Conservation (phyloP, 768 basidiomycete genomes). For the Leucocoprinus birnbaumii region DNA sequence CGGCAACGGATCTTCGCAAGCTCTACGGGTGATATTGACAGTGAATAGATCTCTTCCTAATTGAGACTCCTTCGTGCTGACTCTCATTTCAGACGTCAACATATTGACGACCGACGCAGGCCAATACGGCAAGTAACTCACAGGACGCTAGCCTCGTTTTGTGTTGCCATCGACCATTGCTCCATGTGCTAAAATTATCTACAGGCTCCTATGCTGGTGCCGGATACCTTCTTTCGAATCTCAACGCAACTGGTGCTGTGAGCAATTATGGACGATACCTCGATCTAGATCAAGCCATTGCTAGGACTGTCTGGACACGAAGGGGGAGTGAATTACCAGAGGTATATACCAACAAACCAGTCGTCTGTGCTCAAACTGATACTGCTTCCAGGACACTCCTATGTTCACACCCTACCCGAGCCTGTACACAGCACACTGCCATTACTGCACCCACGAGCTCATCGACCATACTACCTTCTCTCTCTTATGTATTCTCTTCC, state of each 20-base stretch:
- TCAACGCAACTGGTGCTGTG: slow-evolving; percentile 36
- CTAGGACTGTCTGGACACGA: slow-evolving; percentile 62
- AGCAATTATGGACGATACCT: slow-evolving; percentile 62
- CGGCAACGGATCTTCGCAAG: slow-evolving; percentile 58
- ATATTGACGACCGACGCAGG: slow-evolving; percentile 52
- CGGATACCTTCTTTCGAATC: slow-evolving; percentile 53
- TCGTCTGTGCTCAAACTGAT: not conserved
- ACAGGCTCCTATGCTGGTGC: slow-evolving; percentile 69
- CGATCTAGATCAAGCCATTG: slow-evolving; percentile 61
- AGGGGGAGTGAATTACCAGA: slow-evolving; percentile 37
- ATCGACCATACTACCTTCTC: slow-evolving; percentile 14
- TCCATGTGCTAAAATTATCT: slow-evolving; percentile 6
- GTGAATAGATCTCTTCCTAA: slow-evolving; percentile 28
- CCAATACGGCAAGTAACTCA: slow-evolving; percentile 48
- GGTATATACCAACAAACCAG: slow-evolving; percentile 32
- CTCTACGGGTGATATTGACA: slow-evolving; percentile 53
- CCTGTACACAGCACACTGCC: slow-evolving; percentile 59
- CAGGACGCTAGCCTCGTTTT: not conserved
- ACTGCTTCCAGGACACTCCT: slow-evolving; percentile 43
- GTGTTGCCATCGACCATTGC: not conserved
- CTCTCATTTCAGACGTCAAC: slow-evolving; percentile 41
- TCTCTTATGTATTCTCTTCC: slow-evolving; percentile 48
- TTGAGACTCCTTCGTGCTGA: not conserved
- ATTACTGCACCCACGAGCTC: not conserved
- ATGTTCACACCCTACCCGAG: slow-evolving; percentile 62